Percentiles rank a stretch among this genome's conserved stretches.
Conservation (phyloP, 2,329 filamentous ascomycete genomes). For the Thielaviopsis musarum region DNA sequence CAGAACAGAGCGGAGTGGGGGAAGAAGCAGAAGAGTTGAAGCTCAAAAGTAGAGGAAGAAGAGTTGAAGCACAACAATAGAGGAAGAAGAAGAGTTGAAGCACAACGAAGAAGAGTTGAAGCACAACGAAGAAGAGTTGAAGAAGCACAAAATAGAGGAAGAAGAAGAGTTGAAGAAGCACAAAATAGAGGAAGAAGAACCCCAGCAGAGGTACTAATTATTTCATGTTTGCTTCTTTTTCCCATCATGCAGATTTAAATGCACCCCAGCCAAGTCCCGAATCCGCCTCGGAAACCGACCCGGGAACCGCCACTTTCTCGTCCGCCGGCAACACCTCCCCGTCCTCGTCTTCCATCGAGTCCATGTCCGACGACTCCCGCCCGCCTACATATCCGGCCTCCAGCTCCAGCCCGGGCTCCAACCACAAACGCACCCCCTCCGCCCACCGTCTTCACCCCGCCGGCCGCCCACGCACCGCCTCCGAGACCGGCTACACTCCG, state of each 20-base stretch:
- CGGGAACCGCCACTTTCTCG: neutral
- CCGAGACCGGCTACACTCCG: neutral
- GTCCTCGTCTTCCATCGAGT: slow-evolving; percentile 6
- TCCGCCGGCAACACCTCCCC: neutral
- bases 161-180: too few species aligned
- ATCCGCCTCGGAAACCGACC: neutral
- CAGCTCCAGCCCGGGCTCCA: neutral
- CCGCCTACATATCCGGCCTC: neutral
- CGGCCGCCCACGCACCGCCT: neutral
- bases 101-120: too few species aligned
- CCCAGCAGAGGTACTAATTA: too few species aligned
- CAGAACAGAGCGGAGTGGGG: too few species aligned
- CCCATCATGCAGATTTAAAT: neutral
- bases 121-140: too few species aligned
- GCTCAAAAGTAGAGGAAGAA: too few species aligned
- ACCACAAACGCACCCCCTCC: neutral
- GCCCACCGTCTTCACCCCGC: slow-evolving; percentile 5
- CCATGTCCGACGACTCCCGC: neutral
- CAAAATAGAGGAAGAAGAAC: too few species aligned
- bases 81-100: too few species aligned
- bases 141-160: too few species aligned
- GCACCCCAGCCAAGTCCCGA: neutral
- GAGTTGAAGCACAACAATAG: too few species aligned
- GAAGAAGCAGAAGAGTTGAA: too few species aligned
- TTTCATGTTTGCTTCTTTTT: too few species aligned